A percentile compares a stretch with the other conserved stretches of the same genome.
Conservation (phyloP, 176 grass and related monocot species). For the Hsuehochloa calcarea region DNA sequence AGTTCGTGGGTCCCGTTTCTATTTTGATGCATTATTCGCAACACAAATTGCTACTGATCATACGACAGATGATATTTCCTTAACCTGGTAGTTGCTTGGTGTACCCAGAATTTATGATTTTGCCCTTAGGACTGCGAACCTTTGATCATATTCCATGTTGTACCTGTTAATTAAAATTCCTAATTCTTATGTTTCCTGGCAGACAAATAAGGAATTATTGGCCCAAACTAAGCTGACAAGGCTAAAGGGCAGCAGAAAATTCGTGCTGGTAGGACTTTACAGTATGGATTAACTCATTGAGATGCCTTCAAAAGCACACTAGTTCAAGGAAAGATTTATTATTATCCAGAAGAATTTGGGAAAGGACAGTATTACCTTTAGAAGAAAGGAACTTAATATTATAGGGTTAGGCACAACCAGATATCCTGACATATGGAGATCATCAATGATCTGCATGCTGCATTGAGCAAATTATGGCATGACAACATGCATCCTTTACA, state of each 20-base stretch:
- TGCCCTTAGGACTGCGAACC: background rate
- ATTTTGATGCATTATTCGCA: too few relatives aligned
- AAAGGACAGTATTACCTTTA: background rate
- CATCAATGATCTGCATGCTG: background rate
- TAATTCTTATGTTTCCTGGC: background rate
- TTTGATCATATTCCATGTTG: background rate
- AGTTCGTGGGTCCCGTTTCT: too few relatives aligned
- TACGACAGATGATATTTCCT: background rate
- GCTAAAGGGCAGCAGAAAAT: background rate
- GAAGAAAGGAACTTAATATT: background rate
- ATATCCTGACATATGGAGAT: background rate
- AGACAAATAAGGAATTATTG: background rate
- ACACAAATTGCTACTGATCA: background rate
- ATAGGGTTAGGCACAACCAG: constrained; percentile 2
- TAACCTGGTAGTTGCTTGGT: background rate
- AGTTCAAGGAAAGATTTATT: background rate
- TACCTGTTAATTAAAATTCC: background rate
- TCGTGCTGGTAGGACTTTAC: background rate
- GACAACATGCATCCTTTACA: background rate
- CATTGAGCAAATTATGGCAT: background rate
- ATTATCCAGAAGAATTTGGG: background rate
- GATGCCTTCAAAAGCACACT: background rate
- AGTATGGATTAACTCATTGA: background rate
- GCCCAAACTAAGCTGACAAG: background rate
- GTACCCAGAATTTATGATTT: background rate